These are phyloP conservation scores for Beauveria medogensis DNA, from an alignment of 2,329 filamentous ascomycete species.

Conservation along the genomic window DNA sequence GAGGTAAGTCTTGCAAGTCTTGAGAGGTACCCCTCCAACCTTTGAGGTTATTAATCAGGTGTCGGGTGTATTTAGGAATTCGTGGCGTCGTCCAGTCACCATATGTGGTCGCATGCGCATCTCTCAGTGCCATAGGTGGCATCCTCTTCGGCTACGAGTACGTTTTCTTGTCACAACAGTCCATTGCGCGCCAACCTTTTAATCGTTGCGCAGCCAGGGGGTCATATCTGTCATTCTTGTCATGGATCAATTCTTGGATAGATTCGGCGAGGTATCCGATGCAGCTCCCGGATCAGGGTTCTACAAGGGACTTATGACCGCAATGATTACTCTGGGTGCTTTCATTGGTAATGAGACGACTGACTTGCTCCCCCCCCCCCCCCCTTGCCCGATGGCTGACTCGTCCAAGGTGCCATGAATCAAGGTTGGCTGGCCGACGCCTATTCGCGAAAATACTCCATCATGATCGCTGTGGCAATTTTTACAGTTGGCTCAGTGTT, in stretches of 20 bases:
- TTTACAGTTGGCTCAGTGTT: constrained; percentile 33
- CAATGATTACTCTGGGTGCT: background rate
- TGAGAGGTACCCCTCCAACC: background rate
- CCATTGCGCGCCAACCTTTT: background rate
- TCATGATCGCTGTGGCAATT: background rate
- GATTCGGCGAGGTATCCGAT: constrained; percentile 25
- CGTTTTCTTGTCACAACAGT: background rate
- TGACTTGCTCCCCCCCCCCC: no score
- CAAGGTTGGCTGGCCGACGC: background rate
- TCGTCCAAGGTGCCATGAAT: background rate
- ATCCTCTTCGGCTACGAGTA: background rate
- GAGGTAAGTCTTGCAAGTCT: background rate
- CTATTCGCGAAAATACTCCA: background rate
- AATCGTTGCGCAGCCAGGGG: constrained; percentile 23
- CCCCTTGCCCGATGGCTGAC: background rate
- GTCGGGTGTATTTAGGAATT: background rate
- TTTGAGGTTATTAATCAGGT: background rate
- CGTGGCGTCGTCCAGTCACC: background rate
- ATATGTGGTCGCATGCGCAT: background rate
- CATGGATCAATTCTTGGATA: constrained; percentile 26
- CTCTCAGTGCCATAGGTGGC: background rate
- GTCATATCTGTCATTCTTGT: constrained; percentile 31
- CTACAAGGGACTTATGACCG: background rate
- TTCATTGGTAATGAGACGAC: background rate
- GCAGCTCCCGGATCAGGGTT: constrained; percentile 16